Evolutionary conservation across 148 eudicot species (phyloP).

Genomic region (Silene uniflora): DNA sequence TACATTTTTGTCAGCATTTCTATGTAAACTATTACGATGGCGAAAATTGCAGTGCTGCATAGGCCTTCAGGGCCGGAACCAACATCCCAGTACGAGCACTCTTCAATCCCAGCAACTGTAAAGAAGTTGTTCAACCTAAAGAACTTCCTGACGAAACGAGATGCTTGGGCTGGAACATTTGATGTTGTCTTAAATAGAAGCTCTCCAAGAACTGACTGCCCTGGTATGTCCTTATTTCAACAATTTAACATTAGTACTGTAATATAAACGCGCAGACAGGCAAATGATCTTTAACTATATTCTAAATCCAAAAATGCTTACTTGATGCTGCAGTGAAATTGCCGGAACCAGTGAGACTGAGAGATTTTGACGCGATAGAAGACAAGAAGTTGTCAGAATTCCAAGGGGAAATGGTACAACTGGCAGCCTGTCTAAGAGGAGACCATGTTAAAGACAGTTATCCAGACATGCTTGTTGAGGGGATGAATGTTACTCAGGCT

Average conservation of each 20-base stretch:
- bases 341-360: conserved; percentile 55
- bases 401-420: conserved; percentile 61
- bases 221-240: conserved; percentile 35
- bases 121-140: too few species aligned
- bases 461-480: conserved; percentile 48
- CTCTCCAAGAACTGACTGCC: conserved; percentile 82
- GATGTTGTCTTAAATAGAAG: conserved; percentile 52
- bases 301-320: not conserved
- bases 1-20: too few species aligned
- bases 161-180: conserved; percentile 84
- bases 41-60: too few species aligned
- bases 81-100: too few species aligned
- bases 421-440: conserved; percentile 64
- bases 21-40: too few species aligned
- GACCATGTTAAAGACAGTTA: conserved; percentile 45
- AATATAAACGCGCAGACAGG: too few species aligned
- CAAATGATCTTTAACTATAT: too few species aligned
- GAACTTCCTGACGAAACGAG: too few species aligned
- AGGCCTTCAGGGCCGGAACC: too few species aligned
- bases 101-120: too few species aligned
- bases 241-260: too few species aligned
- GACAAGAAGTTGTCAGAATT: conserved; percentile 49
- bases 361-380: conserved; percentile 50
- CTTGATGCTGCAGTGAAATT: conserved; percentile 35
- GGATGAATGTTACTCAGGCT: conserved; percentile 53